Evolutionary conservation across 768 basidiomycete genomes (phyloP), one percentile per base, ranked within the genome.

Genomic region (Megacollybia marginata): DNA sequence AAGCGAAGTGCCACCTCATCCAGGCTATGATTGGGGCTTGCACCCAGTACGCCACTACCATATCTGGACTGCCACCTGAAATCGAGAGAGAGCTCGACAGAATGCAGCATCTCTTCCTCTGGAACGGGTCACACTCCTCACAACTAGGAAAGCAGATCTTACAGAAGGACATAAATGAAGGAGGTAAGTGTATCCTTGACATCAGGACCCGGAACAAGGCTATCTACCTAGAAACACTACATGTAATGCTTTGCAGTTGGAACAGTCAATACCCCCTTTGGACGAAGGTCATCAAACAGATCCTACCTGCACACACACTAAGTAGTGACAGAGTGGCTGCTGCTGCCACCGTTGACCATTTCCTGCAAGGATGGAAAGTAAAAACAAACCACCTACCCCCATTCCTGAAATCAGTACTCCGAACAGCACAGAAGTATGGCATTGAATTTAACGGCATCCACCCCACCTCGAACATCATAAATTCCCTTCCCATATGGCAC

Each of bases 21-120:
- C 51, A 59, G 19, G 46, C 45, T 31, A 19, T 36, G 2, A 44
- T 51, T 0, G 52, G 51, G 0, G 52, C 54, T 0, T 53, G 53
- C 35, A 55, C 58, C 0, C 57, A 59, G 34, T 59, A 49, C 55
- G 46, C 51, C 0, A 40, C 54, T 0, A 44, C 42, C 1, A 54
- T 50, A 0, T 57, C 58, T 45, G 57, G 57, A 1, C 55, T 59
- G 57, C 57, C 55, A 1, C 35, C 31, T 9, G 1, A n/a, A 0
- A 50, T 59, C 1, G 46, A 38, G 23, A 49, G 46, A 0, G 23
- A 9, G 4, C 23, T 56, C 6, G 19, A 45, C 23, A 49, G 43
- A 44, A 32, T 40, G 0, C 47, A 44, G 4, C 10, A 44, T 7
- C 23, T 42, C 20, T 56, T 56, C 36, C 33, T 56, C 1, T 54